Evolutionary conservation across 2,329 filamentous ascomycete genomes (phyloP), one percentile per base, ranked within the genome.

Genomic region (Colletotrichum sp.): DNA sequence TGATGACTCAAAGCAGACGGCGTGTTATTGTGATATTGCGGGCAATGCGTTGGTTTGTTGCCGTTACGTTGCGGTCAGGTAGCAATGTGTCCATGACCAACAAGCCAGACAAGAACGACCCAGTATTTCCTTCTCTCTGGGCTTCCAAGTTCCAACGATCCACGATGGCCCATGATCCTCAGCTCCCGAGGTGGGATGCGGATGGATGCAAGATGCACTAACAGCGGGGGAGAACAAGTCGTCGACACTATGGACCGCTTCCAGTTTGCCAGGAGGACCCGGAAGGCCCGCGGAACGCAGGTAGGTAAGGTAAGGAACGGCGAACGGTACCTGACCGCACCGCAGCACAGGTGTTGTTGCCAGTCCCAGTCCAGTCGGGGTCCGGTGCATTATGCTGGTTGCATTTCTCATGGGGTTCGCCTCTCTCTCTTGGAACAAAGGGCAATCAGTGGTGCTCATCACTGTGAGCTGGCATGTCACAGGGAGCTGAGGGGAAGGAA

Each of bases 381-480:
- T 24, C 61, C 30, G n/a, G 10, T 65, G 34, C 34, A 36, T 38
- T 36, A 21, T 52, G 16, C 36, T 18, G 34, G 24, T 48, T 67
- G 26, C 65, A 67, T 60, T 55, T 52, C 64, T 48, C 36, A 66
- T 72, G 36, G 10, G 48, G 38, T 72, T 72, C 24, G 60, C 72
- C 48, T 72, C 72, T 26, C 43, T 66, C 38, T 43, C 34, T 72
- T 58, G 36, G 55, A 18, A 68, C 30, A 68, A 64, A 36, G 13
- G 52, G 66, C 48, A 68, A 32, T 70, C 55, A 48, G 67, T 34
- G 57, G 30, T 70, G 67, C 30, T 30, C 68, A 57, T 57, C 60
- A 30, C 57, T 34, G 70, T 75, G 73, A 68, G 73, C 48, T 75
- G 73, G 64, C 73, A 73, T 68, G 70, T 72, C 57, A 69, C 73